Evolutionary conservation across 768 basidiomycete species (phyloP).

Genomic region (Punctularia strigosozonata): DNA sequence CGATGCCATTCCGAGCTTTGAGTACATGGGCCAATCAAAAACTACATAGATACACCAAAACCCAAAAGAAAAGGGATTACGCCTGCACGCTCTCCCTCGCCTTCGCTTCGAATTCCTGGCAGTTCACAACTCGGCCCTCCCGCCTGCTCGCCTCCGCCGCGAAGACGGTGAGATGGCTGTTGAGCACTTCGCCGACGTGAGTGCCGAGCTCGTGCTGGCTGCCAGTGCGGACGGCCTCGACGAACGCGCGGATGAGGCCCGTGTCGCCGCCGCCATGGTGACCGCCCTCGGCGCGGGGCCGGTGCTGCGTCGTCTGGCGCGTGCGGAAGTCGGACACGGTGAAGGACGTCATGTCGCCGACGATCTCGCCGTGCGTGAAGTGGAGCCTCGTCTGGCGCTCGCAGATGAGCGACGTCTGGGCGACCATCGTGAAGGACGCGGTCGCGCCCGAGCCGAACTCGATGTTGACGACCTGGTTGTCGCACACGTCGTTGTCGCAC

Average conservation of each 20-base stretch:
- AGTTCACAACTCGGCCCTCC: slow-evolving; percentile 61
- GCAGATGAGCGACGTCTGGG: slow-evolving; percentile 69
- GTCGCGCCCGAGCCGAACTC: slow-evolving; percentile 77
- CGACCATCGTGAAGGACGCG: slow-evolving; percentile 83
- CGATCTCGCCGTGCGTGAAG: slow-evolving; percentile 78
- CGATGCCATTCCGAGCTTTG: too few relatives aligned
- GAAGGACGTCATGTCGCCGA: slow-evolving; percentile 74
- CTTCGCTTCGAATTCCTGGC: slow-evolving; percentile 46
- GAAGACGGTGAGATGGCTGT: slow-evolving; percentile 76
- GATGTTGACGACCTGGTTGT: slow-evolving; percentile 84
- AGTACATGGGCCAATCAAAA: too few relatives aligned
- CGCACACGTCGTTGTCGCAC: slow-evolving; percentile 75
- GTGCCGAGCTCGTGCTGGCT: slow-evolving; percentile 59
- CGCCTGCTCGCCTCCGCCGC: slow-evolving; percentile 72
- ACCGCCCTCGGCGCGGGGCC: slow-evolving; percentile 47
- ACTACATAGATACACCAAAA: slow-evolving; percentile 1
- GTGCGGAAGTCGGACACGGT: slow-evolving; percentile 71
- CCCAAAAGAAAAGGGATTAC: background rate
- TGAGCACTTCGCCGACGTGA: slow-evolving; percentile 54
- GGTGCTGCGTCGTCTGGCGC: slow-evolving; percentile 27
- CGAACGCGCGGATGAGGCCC: slow-evolving; percentile 65
- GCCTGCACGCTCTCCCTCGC: too few relatives aligned
- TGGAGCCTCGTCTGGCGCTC: slow-evolving; percentile 77
- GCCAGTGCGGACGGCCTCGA: slow-evolving; percentile 57
- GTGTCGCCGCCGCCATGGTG: slow-evolving; percentile 80